Base-by-base conservation (phyloP, 306 rosid species). In the Gastrolobium villosum region DNA sequence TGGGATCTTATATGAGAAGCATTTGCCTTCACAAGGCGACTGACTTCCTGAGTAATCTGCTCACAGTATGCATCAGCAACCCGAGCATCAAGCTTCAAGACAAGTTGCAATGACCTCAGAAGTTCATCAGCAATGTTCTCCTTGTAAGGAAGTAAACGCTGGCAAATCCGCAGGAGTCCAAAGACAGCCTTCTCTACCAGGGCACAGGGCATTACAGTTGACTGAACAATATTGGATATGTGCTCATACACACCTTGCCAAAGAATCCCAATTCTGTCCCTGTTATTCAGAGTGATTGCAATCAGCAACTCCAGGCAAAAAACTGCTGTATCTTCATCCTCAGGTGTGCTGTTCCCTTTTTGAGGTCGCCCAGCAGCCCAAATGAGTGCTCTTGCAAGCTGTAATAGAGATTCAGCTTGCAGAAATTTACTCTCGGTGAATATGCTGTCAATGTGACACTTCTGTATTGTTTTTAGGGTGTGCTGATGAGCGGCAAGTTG, bases 211-310 rank as follows among this genome's bases (percentile, higher is more conserved):
- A 93, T 93, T 72, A 96, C 88, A 52, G 97, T 96, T 72, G 97
- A 90, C 90, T 93, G 99, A 80, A 96, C 99, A 83, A 93, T 96
- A 71, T 79, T 91, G 56, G 94, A 79, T 85, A 96, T 90, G 89
- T 96, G 98, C 79, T 96, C 99, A 54, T 93, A 96, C 54, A 96
- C 99, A 75, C 98, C 96, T 74, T 87, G 99, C 99, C 99, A 96
- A 32, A 96, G 90, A 79, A 93, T 93, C 74, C 81, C 93, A 72
- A 96, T 96, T 84, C 99, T 88, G 60, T 96, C 99, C 86, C 99
- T 85, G 81, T 96, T 96, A 79, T 90, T 96, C 83, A 96, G 84
- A 76, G 99, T 96, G 74, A 93, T 93, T 73, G 98, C 98, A 87
- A 93, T 96, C 78, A 96, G 86, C 87, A 96, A 81, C 87, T 93